Percentiles rank a stretch among this genome's conserved stretches.
Evolutionary conservation across 305 asterid genomes (phyloP).

Genomic region (Fraxinus sp.): DNA sequence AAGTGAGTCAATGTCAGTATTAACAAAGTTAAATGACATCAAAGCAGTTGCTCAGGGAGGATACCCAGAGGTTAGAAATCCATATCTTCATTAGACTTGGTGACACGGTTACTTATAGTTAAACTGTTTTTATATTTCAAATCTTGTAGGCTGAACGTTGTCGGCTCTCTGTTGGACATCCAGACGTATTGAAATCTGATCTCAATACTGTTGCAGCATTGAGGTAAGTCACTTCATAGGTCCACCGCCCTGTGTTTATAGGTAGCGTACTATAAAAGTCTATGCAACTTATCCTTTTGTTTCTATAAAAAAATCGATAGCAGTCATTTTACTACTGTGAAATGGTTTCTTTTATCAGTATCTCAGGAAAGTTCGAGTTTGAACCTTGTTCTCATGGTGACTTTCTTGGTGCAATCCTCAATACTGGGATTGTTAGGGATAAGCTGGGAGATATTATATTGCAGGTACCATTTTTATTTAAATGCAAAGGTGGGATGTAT

Average conservation of each 20-base stretch:
- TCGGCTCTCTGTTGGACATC: constrained; percentile 87
- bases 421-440: constrained; percentile 83
- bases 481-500: constrained; percentile 8
- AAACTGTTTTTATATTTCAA: neutral
- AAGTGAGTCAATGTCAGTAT: constrained; percentile 57
- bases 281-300: neutral
- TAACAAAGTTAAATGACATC: constrained; percentile 57
- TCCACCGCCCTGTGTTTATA: neutral
- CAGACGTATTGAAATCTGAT: constrained; percentile 62
- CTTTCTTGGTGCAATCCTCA: constrained; percentile 91
- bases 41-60: constrained; percentile 79
- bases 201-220: constrained; percentile 82
- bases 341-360: constrained; percentile 42
- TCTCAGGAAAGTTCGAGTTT: constrained; percentile 83
- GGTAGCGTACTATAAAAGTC: neutral
- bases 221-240: constrained; percentile 43
- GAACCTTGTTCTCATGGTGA: constrained; percentile 85
- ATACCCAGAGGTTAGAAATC: constrained; percentile 76
- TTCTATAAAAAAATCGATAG: neutral
- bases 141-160: constrained; percentile 80
- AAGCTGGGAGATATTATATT: constrained; percentile 81
- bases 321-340: constrained; percentile 17
- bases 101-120: constrained; percentile 1
- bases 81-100: neutral
- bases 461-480: constrained; percentile 49